Percentiles rank a stretch among this genome's conserved stretches.
These are phyloP conservation scores for Leccinum pellstonianum DNA, from an alignment of 768 basidiomycete species.

Conservation along the genomic window DNA sequence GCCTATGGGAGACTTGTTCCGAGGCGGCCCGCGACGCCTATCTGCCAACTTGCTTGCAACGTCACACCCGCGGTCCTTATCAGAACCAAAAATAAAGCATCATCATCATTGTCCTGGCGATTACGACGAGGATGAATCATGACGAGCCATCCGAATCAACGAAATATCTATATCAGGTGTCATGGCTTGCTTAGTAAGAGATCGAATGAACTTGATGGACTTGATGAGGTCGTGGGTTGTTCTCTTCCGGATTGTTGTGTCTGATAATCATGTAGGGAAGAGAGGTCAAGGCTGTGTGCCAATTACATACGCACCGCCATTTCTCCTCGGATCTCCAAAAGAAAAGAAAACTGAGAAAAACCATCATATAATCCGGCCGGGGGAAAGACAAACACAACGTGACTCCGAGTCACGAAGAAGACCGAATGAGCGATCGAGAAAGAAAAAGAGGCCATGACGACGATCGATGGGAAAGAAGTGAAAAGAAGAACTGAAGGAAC, in stretches of 20 bases:
- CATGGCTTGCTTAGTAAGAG: background rate
- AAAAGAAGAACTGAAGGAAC: background rate
- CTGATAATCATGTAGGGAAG: background rate
- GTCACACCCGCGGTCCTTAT: background rate
- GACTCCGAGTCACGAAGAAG: background rate
- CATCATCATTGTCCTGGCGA: background rate
- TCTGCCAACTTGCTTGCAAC: background rate
- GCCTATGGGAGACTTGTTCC: background rate
- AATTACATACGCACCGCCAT: background rate
- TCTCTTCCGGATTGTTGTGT: background rate
- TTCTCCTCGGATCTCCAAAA: background rate
- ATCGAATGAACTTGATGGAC: background rate
- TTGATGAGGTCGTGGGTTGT: background rate
- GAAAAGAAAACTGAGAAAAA: background rate
- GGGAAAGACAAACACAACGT: background rate
- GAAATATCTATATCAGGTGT: background rate
- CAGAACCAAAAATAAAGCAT: background rate
- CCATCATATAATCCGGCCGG: background rate
- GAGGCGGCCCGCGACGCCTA: background rate
- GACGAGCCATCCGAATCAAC: background rate
- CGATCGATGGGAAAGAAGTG: constrained; percentile 1
- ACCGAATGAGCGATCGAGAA: background rate
- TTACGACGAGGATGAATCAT: too few relatives aligned
- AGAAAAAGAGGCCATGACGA: background rate
- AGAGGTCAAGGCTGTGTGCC: background rate